These are phyloP conservation scores for Stagonosporopsis rhizophila DNA, from an alignment of 2,329 filamentous ascomycete species.

Conservation along the genomic window DNA sequence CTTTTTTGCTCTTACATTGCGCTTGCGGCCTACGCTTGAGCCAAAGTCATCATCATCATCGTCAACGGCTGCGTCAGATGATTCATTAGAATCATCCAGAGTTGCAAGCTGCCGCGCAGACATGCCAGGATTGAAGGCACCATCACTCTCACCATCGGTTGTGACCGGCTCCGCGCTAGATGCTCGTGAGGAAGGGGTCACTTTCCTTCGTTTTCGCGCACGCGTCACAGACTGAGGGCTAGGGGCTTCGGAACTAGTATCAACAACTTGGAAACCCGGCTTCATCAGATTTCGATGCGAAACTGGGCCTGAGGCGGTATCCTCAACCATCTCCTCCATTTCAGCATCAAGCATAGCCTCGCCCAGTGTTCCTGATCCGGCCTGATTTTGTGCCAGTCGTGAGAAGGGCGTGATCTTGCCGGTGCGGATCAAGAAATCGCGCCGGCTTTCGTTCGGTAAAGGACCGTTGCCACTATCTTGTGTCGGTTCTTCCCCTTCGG, in stretches of 20 bases:
- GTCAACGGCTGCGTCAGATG: conserved; percentile 42
- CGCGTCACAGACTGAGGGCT: conserved; percentile 40
- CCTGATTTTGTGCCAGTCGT: conserved; percentile 71
- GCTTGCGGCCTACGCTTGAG: conserved; percentile 38
- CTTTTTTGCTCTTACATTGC: conserved; percentile 44
- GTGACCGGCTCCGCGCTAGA: conserved; percentile 27
- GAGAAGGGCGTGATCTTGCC: conserved; percentile 98
- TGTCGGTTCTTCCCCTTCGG: conserved; percentile 52
- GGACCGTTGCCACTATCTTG: conserved; percentile 62
- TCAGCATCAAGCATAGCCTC: conserved; percentile 84
- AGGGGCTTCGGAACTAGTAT: conserved; percentile 38
- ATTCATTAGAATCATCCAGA: conserved; percentile 49
- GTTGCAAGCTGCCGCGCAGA: conserved; percentile 50
- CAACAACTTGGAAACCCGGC: conserved; percentile 54
- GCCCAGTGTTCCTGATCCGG: conserved; percentile 72
- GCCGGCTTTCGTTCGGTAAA: conserved; percentile 79
- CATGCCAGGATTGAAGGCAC: conserved; percentile 51
- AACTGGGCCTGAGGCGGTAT: conserved; percentile 47
- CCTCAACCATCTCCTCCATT: conserved; percentile 66
- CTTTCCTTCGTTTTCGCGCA: conserved; percentile 51
- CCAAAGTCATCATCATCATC: conserved; percentile 50
- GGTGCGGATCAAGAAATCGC: conserved; percentile 91
- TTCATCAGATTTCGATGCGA: conserved; percentile 59
- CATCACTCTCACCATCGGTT: conserved; percentile 49
- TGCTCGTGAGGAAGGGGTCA: conserved; percentile 24